A percentile compares a stretch with the other conserved stretches of the same genome.
Evolutionary conservation across 345 rosid species (phyloP).

Genomic region (Hibiscus trionum): DNA sequence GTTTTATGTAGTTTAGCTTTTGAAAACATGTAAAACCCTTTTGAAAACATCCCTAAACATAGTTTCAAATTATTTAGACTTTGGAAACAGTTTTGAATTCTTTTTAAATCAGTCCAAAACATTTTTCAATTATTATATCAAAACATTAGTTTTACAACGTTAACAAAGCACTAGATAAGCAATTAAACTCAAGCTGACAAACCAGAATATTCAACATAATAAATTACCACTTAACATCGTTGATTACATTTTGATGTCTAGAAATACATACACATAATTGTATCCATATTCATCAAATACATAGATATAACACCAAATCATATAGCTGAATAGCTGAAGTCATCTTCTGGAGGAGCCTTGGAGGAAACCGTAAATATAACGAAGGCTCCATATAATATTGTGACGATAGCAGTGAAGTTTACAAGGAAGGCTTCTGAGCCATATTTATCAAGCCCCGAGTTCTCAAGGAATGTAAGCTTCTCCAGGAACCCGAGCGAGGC

Average conservation of each 20-base stretch:
- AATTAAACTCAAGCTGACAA: neutral
- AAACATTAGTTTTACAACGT: too few species aligned
- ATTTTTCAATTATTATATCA: too few species aligned
- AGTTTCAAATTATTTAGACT: too few species aligned
- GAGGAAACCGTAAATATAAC: constrained; percentile 51
- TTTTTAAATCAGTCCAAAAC: too few species aligned
- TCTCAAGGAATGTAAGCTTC: constrained; percentile 87
- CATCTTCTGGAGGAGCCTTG: constrained; percentile 35
- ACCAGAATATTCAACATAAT: too few species aligned
- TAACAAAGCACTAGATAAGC: too few species aligned
- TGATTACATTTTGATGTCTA: neutral
- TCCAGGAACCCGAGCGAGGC: constrained; percentile 72
- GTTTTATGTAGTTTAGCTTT: too few species aligned
- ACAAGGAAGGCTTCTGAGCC: constrained; percentile 80
- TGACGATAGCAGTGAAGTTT: constrained; percentile 74
- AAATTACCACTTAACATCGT: too few species aligned
- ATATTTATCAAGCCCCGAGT: constrained; percentile 56
- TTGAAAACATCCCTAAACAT: too few species aligned
- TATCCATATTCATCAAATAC: neutral
- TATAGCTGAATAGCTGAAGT: constrained; percentile 45
- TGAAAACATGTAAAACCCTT: too few species aligned
- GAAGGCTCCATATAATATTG: constrained; percentile 60
- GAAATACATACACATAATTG: neutral
- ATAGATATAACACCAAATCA: constrained; percentile 2
- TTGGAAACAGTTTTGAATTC: too few species aligned